These are phyloP conservation scores for Ceratocystis papillata DNA, from an alignment of 2,329 filamentous ascomycete species.

Conservation along the genomic window DNA sequence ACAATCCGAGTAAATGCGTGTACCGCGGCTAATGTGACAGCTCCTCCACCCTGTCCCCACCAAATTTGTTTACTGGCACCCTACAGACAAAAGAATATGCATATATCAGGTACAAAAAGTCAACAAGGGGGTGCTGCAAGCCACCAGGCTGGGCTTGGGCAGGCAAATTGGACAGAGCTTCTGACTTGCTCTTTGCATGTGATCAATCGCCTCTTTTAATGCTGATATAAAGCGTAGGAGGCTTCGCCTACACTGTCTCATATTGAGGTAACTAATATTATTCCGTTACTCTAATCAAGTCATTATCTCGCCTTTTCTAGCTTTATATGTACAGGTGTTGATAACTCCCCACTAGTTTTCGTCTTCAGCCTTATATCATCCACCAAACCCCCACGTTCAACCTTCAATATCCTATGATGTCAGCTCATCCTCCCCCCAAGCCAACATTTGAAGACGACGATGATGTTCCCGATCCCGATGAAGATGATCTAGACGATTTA, in stretches of 20 bases:
- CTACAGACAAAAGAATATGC: not conserved
- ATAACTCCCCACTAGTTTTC: not conserved
- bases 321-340: no score
- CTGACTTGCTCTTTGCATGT: not conserved
- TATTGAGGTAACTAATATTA: not conserved
- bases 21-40: constrained; percentile 1
- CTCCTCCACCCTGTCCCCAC: not conserved
- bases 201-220: not conserved
- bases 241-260: not conserved
- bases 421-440: constrained; percentile 21
- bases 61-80: not conserved
- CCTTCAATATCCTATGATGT: not conserved
- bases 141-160: constrained; percentile 1
- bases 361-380: not conserved
- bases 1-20: not conserved
- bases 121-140: not conserved
- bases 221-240: not conserved
- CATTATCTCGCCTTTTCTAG: not conserved
- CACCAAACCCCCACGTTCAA: not conserved
- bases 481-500: constrained; percentile 82
- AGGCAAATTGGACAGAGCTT: not conserved
- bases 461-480: constrained; percentile 75
- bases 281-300: not conserved
- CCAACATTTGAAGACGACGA: constrained; percentile 32
- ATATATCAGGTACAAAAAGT: not conserved